Evolutionary conservation across 176 grass and related monocot genomes (phyloP).

Genomic region (Triticum monococcum): DNA sequence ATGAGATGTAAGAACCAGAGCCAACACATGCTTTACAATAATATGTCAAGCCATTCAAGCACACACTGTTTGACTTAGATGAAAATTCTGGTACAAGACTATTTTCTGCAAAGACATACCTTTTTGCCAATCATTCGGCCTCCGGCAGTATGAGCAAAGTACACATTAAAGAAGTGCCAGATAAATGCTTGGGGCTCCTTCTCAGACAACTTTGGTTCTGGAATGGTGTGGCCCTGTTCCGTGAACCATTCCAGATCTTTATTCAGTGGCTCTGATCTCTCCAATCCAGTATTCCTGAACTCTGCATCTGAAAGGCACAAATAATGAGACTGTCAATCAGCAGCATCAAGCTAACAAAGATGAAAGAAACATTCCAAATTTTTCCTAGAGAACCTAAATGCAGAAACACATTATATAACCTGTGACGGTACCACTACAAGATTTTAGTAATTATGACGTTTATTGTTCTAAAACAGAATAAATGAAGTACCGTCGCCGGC

Average conservation of each 20-base stretch:
- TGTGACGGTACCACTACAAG: background rate
- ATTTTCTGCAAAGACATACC: conserved; percentile 30
- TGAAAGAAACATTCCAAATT: background rate
- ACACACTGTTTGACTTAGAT: background rate
- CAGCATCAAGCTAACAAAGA: background rate
- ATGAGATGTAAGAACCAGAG: background rate
- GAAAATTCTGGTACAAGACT: background rate
- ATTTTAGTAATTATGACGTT: background rate
- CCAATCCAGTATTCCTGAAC: conserved; percentile 84
- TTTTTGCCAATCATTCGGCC: conserved; percentile 95
- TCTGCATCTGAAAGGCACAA: conserved; percentile 65
- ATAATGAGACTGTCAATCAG: conserved; percentile 16
- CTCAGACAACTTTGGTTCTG: conserved; percentile 75
- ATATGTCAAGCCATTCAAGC: background rate
- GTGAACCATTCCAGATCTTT: conserved; percentile 93
- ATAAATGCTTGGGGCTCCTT: conserved; percentile 92
- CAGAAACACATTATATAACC: background rate
- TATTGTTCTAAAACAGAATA: background rate
- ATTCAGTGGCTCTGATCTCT: conserved; percentile 78
- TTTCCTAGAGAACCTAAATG: background rate
- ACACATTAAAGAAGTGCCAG: conserved; percentile 91
- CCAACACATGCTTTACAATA: background rate
- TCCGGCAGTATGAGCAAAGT: conserved; percentile 95
- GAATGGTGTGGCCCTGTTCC: conserved; percentile 72
- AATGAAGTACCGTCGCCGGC: background rate